Evolutionary conservation across 768 basidiomycete genomes (phyloP).

Genomic region (Lactarius hatsudake): DNA sequence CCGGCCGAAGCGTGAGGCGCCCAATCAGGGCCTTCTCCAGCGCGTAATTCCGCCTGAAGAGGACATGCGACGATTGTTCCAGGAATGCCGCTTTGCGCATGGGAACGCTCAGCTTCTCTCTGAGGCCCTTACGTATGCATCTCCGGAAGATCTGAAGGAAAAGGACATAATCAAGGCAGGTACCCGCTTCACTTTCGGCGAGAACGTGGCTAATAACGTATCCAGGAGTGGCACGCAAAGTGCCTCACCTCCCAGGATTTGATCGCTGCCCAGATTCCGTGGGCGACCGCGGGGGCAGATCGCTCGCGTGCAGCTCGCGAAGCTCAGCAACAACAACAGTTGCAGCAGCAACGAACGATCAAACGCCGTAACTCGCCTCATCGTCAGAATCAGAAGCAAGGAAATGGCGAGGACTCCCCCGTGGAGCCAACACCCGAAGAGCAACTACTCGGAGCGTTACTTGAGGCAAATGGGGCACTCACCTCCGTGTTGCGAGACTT

Average conservation of each 20-base stretch:
- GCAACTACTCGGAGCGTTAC: constrained; percentile 64
- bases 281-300: constrained; percentile 84
- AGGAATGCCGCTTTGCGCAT: constrained; percentile 81
- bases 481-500: constrained; percentile 67
- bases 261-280: constrained; percentile 82
- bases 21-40: constrained; percentile 30
- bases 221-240: constrained; percentile 80
- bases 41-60: constrained; percentile 72
- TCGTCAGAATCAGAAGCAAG: constrained; percentile 6
- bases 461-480: constrained; percentile 72
- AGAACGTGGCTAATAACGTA: constrained; percentile 4
- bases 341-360: constrained; percentile 20
- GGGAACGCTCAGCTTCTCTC: constrained; percentile 76
- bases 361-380: constrained; percentile 13
- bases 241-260: constrained; percentile 82
- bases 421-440: constrained; percentile 68
- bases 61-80: constrained; percentile 76
- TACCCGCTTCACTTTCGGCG: constrained; percentile 2
- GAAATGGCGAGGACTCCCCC: constrained; percentile 29
- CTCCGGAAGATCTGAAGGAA: constrained; percentile 62
- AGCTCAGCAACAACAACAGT: constrained; percentile 1
- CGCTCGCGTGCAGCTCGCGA: constrained; percentile 47
- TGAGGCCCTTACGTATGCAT: constrained; percentile 66
- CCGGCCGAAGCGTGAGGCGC: constrained; percentile 28
- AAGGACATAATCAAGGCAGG: constrained; percentile 67